These are phyloP conservation scores for Tuber aestivum DNA, from an alignment of 495 filamentous ascomycete genomes.

Conservation along the genomic window DNA sequence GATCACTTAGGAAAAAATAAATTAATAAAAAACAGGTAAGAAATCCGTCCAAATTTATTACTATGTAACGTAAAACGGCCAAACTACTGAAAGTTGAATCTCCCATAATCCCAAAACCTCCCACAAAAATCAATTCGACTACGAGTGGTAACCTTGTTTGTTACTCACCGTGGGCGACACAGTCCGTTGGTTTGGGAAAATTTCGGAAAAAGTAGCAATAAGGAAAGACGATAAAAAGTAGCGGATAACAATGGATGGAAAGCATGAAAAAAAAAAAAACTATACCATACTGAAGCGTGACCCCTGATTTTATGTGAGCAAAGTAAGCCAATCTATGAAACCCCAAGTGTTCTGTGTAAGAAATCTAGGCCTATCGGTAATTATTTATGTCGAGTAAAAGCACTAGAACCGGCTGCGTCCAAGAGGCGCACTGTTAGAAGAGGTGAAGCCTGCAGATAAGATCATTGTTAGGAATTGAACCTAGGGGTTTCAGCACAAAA, in stretches of 20 bases:
- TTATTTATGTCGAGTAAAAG: conserved; percentile 29
- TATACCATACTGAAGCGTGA: conserved; percentile 31
- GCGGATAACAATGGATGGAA: conserved; percentile 12
- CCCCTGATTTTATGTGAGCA: conserved; percentile 39
- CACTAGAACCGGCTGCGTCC: conserved; percentile 51
- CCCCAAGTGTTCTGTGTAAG: conserved; percentile 32
- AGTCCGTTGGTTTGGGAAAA: background rate
- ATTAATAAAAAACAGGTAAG: conserved; percentile 4
- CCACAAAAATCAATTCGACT: conserved; percentile 1
- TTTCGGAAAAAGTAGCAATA: background rate
- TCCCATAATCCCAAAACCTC: background rate
- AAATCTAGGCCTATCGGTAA: conserved; percentile 40
- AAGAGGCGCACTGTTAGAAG: conserved; percentile 59
- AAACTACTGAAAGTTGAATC: conserved; percentile 6
- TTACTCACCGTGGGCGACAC: background rate
- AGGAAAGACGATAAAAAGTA: conserved; percentile 11
- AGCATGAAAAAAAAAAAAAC: conserved; percentile 13
- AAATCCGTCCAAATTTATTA: conserved; percentile 38
- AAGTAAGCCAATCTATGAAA: conserved; percentile 42
- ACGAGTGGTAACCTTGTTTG: background rate
- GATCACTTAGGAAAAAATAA: background rate
- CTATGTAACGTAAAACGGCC: conserved; percentile 28
- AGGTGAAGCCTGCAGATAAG: conserved; percentile 49
- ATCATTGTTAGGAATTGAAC: conserved; percentile 25
- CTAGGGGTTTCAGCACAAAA: conserved; percentile 15